Percentiles rank a stretch among this genome's conserved stretches.
These are phyloP conservation scores for Ustilago esculenta DNA, from an alignment of 1,284 basidiomycete species.

Conservation along the genomic window DNA sequence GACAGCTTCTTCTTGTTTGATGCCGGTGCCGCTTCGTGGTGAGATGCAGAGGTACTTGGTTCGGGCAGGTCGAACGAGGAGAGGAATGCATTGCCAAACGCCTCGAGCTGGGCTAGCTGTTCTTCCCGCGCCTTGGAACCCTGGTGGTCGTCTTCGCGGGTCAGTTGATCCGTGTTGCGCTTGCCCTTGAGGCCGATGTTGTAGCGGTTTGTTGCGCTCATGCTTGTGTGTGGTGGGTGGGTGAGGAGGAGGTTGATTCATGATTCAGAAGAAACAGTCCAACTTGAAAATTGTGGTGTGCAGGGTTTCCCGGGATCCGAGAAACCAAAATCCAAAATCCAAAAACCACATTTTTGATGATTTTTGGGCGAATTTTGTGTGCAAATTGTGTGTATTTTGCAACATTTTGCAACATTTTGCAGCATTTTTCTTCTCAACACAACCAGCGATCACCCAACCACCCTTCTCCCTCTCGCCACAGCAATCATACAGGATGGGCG, in stretches of 20 bases:
- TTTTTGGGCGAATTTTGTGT: neutral
- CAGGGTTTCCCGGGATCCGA: constrained; percentile 41
- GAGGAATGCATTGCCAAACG: constrained; percentile 39
- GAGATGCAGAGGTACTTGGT: neutral
- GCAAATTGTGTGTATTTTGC: constrained; percentile 5
- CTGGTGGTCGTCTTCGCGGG: neutral
- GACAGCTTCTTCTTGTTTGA: constrained; percentile 17
- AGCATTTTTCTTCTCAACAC: neutral
- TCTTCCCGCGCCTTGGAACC: constrained; percentile 8
- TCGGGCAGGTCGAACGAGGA: constrained; percentile 31
- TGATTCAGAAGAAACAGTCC: constrained; percentile 18
- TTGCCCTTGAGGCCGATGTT: constrained; percentile 7
- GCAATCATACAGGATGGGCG: constrained; percentile 7
- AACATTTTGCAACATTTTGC: too few relatives aligned
- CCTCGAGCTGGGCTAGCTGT: constrained; percentile 41
- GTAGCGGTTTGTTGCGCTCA: constrained; percentile 5
- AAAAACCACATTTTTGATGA: too few relatives aligned
- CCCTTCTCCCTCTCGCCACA: neutral
- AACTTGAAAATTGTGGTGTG: constrained; percentile 7
- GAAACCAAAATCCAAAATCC: neutral
- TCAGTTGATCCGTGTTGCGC: neutral
- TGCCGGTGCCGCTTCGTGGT: neutral
- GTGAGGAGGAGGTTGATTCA: too few relatives aligned
- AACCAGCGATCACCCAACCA: constrained; percentile 14
- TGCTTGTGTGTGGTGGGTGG: neutral